Conservation (phyloP, 2,329 filamentous ascomycete species). For the Stagonosporopsis chrysanthemi region DNA sequence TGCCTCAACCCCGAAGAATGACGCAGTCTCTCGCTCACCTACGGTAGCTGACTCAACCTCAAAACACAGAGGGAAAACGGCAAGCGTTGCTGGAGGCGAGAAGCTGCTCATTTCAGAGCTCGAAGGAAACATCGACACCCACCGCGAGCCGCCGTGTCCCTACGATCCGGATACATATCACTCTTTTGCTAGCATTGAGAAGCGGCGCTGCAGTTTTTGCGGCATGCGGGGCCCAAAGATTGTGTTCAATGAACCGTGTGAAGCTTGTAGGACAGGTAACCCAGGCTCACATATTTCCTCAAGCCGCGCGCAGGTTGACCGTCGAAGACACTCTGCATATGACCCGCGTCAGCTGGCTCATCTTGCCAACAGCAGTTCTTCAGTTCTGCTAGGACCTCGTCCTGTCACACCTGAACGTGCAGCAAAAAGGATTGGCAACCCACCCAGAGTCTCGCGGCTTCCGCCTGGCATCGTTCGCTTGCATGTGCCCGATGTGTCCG, state of each 20-base stretch:
- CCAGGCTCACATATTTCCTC: slow-evolving; percentile 21
- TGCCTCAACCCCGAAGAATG: slow-evolving; percentile 4
- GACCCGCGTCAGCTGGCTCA: neutral
- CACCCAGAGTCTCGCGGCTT: slow-evolving; percentile 18
- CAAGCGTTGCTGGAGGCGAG: neutral
- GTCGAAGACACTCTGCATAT: neutral
- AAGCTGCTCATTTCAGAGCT: neutral
- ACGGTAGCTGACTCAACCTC: slow-evolving; percentile 7
- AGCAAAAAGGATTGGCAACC: slow-evolving; percentile 23
- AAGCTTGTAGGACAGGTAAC: slow-evolving; percentile 20
- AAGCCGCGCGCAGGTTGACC: neutral
- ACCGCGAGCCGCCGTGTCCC: slow-evolving; percentile 13
- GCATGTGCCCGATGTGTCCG: neutral
- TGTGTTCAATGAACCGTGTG: slow-evolving; percentile 20
- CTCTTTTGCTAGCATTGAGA: slow-evolving; percentile 32
- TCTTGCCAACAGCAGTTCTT: slow-evolving; percentile 4
- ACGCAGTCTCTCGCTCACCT: neutral
- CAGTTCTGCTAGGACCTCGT: slow-evolving; percentile 18
- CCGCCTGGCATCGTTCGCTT: slow-evolving; percentile 11
- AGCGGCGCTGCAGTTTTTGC: slow-evolving; percentile 22
- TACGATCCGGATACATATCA: slow-evolving; percentile 30
- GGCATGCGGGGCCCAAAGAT: slow-evolving; percentile 22
- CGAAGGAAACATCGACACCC: neutral
- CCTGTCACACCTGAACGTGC: slow-evolving; percentile 17
- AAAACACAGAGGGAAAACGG: neutral